Conservation (phyloP, 2,329 filamentous ascomycete genomes). For the Fusarium papillatum region DNA sequence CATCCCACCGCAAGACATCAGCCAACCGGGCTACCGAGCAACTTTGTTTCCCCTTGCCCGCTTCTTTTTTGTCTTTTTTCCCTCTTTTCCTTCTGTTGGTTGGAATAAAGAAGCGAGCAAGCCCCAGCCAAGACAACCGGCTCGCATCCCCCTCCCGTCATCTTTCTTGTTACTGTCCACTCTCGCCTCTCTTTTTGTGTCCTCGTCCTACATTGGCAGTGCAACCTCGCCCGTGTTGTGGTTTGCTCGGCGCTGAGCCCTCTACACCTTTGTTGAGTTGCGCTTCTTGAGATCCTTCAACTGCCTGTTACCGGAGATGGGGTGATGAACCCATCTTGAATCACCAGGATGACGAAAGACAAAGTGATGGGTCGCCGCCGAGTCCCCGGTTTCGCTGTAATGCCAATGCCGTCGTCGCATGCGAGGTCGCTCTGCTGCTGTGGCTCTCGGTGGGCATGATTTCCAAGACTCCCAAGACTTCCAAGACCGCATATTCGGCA, state of each 20-base stretch:
- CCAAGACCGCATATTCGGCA: constrained; percentile 45
- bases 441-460: constrained; percentile 27
- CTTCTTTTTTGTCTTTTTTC: not conserved
- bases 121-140: constrained; percentile 25
- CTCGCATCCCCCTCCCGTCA: constrained; percentile 8
- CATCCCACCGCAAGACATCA: constrained; percentile 15
- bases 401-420: not conserved
- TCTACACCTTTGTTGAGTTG: not conserved
- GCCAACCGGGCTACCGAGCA: constrained; percentile 27
- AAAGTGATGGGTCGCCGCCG: constrained; percentile 3
- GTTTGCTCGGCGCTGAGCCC: constrained; percentile 27
- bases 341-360: constrained; percentile 1
- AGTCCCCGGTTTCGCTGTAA: constrained; percentile 11
- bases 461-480: constrained; percentile 38
- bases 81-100: constrained; percentile 10
- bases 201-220: constrained; percentile 37
- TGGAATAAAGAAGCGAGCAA: constrained; percentile 32
- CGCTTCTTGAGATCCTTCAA: constrained; percentile 9
- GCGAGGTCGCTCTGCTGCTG: constrained; percentile 12
- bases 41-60: constrained; percentile 9
- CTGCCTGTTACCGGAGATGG: not conserved
- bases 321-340: constrained; percentile 1
- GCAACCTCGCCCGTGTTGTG: constrained; percentile 29
- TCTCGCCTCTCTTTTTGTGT: constrained; percentile 24
- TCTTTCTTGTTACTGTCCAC: constrained; percentile 20